Conservation (phyloP, 2,329 filamentous ascomycete genomes). For the Stachybotrys chlorohalonatus region DNA sequence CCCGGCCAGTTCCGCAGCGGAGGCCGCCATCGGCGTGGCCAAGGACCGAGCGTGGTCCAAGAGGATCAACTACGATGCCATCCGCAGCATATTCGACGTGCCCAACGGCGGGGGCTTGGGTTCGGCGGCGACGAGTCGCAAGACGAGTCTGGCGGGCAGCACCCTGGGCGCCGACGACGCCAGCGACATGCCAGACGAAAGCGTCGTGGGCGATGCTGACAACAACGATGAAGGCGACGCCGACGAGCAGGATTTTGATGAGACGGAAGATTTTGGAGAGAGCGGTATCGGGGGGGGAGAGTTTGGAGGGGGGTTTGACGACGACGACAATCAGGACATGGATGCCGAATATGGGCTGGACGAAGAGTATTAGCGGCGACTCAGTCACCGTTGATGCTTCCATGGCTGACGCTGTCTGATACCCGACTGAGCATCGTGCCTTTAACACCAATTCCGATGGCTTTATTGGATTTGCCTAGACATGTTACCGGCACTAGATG, state of each 20-base stretch:
- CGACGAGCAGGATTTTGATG: slow-evolving; percentile 21
- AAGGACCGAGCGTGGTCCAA: slow-evolving; percentile 61
- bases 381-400: neutral
- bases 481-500: too few relatives aligned
- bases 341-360: slow-evolving; percentile 26
- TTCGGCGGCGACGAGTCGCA: slow-evolving; percentile 40
- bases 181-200: slow-evolving; percentile 23
- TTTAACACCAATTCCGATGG: neutral
- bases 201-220: slow-evolving; percentile 26
- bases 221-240: slow-evolving; percentile 16
- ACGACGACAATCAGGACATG: slow-evolving; percentile 27
- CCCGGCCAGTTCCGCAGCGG: slow-evolving; percentile 57
- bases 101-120: slow-evolving; percentile 34
- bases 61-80: slow-evolving; percentile 65
- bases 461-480: too few relatives aligned
- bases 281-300: slow-evolving; percentile 19
- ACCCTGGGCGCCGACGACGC: slow-evolving; percentile 24
- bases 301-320: slow-evolving; percentile 22
- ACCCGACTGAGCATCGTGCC: neutral
- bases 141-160: slow-evolving; percentile 27
- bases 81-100: slow-evolving; percentile 47
- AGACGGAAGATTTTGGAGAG: slow-evolving; percentile 25
- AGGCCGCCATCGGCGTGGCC: slow-evolving; percentile 59
- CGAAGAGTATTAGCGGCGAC: neutral
- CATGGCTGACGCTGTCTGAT: neutral